Evolutionary conservation across 495 filamentous ascomycete genomes (phyloP).

Genomic region (Ramalina peruviana): DNA sequence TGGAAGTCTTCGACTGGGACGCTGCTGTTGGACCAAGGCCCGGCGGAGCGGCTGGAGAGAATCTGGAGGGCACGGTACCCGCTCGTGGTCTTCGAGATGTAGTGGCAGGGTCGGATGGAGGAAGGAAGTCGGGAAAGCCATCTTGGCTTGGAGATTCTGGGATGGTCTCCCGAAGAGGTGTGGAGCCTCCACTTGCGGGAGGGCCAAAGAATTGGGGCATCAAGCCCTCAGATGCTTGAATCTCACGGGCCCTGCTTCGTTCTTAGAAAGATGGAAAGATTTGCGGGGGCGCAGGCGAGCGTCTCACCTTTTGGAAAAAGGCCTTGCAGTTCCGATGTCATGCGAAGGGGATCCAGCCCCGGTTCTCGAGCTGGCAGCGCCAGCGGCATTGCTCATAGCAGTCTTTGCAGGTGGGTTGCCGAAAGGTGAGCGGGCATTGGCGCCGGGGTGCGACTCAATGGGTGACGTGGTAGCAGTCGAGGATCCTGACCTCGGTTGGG

Average conservation of each 20-base stretch:
- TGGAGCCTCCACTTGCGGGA: conserved; percentile 88
- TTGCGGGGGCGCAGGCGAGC: neutral
- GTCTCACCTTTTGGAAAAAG: conserved; percentile 81
- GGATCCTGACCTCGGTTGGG: conserved; percentile 67
- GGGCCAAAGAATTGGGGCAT: conserved; percentile 85
- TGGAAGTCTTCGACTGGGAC: conserved; percentile 65
- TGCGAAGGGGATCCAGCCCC: conserved; percentile 96
- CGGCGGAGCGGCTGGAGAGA: conserved; percentile 45
- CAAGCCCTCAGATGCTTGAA: conserved; percentile 90
- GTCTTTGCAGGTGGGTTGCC: conserved; percentile 50
- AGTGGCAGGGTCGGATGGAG: conserved; percentile 43
- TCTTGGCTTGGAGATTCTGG: conserved; percentile 92
- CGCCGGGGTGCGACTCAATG: conserved; percentile 59
- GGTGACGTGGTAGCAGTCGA: conserved; percentile 82
- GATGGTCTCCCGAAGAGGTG: conserved; percentile 89
- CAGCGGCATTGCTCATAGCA: conserved; percentile 52
- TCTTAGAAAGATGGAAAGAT: neutral
- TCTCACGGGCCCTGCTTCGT: conserved; percentile 66
- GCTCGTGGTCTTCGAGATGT: conserved; percentile 66
- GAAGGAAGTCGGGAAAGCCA: conserved; percentile 81
- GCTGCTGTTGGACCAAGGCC: conserved; percentile 47
- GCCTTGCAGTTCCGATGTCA: conserved; percentile 47
- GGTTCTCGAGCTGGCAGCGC: conserved; percentile 60
- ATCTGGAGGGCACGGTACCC: conserved; percentile 91
- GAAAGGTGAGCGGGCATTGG: conserved; percentile 60